These are phyloP conservation scores for Trichoderma simmonsii DNA, from an alignment of 2,329 filamentous ascomycete genomes.

Conservation along the genomic window DNA sequence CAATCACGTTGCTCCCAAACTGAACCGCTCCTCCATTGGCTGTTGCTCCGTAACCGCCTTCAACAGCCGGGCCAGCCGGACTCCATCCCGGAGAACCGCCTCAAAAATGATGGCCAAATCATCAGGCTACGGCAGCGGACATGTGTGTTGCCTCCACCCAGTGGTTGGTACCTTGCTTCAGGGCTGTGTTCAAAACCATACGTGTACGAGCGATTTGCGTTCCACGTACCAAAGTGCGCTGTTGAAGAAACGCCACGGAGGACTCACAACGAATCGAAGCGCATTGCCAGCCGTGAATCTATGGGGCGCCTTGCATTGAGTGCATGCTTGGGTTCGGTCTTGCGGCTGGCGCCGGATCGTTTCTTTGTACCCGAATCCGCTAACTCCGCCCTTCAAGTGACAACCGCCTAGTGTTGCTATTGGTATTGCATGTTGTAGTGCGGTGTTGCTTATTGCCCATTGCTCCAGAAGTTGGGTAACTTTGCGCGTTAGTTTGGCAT, in stretches of 20 bases:
- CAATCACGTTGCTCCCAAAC: neutral
- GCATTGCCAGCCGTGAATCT: neutral
- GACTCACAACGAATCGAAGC: neutral
- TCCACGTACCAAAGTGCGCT: neutral
- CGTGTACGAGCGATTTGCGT: neutral
- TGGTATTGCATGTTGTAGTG: neutral
- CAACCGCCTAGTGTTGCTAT: neutral
- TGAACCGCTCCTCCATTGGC: neutral
- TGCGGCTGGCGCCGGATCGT: neutral
- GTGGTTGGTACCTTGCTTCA: neutral
- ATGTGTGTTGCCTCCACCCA: neutral
- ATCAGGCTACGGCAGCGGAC: neutral
- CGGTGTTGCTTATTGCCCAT: neutral
- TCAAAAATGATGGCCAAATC: neutral
- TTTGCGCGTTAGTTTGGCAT: neutral
- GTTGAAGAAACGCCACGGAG: neutral
- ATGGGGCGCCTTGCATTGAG: neutral
- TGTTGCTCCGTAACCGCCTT: neutral
- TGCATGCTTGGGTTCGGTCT: neutral
- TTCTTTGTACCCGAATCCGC: neutral
- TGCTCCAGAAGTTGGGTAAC: neutral
- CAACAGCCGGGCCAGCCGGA: neutral
- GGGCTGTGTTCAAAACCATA: neutral
- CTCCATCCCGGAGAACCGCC: neutral
- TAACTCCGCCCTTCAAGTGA: neutral